These are phyloP conservation scores for Cyclanthera cordifolia DNA, from an alignment of 306 rosid genomes.

Conservation along the genomic window DNA sequence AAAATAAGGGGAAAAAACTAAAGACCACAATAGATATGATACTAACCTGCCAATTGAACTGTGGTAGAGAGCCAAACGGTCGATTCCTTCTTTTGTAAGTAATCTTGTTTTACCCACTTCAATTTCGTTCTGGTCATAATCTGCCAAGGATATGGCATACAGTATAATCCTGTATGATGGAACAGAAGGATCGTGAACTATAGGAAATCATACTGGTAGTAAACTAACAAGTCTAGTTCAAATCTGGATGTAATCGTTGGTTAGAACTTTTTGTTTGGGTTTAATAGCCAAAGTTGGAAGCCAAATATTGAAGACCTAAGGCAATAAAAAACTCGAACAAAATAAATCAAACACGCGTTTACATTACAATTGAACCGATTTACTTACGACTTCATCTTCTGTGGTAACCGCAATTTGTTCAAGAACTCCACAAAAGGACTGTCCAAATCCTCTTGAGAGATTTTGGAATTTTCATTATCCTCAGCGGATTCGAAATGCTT, in stretches of 20 bases:
- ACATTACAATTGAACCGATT: slow-evolving; percentile 24
- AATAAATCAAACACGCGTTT: neutral
- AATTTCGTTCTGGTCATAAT: slow-evolving; percentile 53
- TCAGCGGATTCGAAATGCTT: slow-evolving; percentile 39
- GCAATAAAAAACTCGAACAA: neutral
- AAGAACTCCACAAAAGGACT: slow-evolving; percentile 54
- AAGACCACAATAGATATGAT: neutral
- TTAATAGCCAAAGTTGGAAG: neutral
- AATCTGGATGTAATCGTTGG: neutral
- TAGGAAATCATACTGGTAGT: neutral
- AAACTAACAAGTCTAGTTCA: neutral
- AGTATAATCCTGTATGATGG: slow-evolving; percentile 53
- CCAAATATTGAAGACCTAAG: neutral
- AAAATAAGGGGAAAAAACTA: neutral
- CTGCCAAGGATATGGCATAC: slow-evolving; percentile 75
- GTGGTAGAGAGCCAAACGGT: slow-evolving; percentile 59
- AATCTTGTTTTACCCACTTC: slow-evolving; percentile 39
- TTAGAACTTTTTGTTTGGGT: neutral
- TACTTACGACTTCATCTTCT: slow-evolving; percentile 76
- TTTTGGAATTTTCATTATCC: slow-evolving; percentile 23
- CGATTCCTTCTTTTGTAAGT: slow-evolving; percentile 64
- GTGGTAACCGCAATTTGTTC: slow-evolving; percentile 59
- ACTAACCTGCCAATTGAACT: slow-evolving; percentile 73
- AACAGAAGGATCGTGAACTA: neutral
- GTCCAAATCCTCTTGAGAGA: slow-evolving; percentile 72